A percentile compares a stretch with the other conserved stretches of the same genome.
Conservation (phyloP, 208 protist species). For the Angomonas ambiguus region DNA sequence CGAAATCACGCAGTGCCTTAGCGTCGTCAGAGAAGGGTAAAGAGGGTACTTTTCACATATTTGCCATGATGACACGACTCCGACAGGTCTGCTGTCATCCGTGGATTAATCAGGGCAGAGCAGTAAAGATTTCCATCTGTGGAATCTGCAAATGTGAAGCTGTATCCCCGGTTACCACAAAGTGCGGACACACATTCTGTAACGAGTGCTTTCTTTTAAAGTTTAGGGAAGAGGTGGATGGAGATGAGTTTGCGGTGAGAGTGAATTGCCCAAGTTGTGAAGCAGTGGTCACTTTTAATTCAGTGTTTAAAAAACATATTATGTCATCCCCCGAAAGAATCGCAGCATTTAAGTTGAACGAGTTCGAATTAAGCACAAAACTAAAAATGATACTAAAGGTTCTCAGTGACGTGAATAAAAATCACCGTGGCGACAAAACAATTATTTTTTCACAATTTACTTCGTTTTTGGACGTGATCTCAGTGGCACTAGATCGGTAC, state of each 20-base stretch:
- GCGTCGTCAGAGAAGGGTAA: constrained; percentile 40
- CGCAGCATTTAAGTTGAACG: constrained; percentile 53
- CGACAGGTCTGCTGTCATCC: constrained; percentile 91
- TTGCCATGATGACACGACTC: constrained; percentile 92
- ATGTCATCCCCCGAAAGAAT: constrained; percentile 67
- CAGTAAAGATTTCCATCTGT: constrained; percentile 63
- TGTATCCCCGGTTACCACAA: constrained; percentile 32
- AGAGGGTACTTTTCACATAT: constrained; percentile 82
- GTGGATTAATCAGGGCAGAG: constrained; percentile 72
- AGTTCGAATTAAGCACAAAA: constrained; percentile 84
- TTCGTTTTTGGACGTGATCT: constrained; percentile 95
- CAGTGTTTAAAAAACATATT: constrained; percentile 53
- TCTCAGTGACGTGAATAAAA: constrained; percentile 61
- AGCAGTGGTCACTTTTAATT: constrained; percentile 36
- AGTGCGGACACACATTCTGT: constrained; percentile 88
- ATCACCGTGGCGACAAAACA: constrained; percentile 87
- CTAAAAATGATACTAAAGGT: constrained; percentile 73
- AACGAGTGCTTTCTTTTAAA: constrained; percentile 75
- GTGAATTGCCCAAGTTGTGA: constrained; percentile 66
- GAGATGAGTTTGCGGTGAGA: constrained; percentile 54
- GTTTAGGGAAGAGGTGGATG: constrained; percentile 74
- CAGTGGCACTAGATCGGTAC: constrained; percentile 66
- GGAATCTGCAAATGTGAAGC: constrained; percentile 78
- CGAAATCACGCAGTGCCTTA: constrained; percentile 65
- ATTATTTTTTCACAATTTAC: constrained; percentile 98